These are phyloP conservation scores for Hypoxylon fuscum DNA, from an alignment of 495 filamentous ascomycete species.

Conservation along the genomic window DNA sequence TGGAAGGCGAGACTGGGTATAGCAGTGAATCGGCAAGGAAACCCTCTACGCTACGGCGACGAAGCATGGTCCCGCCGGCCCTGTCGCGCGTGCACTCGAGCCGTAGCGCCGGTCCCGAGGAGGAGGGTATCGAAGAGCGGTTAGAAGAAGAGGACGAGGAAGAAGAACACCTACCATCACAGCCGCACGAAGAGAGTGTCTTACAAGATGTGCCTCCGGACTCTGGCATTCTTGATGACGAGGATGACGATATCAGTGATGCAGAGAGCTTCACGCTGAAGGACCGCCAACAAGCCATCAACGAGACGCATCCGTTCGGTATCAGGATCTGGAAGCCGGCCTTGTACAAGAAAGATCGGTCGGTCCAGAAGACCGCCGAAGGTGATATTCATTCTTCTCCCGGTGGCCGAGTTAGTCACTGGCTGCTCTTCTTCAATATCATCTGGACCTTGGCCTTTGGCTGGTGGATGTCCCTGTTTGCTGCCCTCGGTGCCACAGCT, in stretches of 20 bases:
- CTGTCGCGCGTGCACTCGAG: conserved; percentile 67
- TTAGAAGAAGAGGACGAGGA: conserved; percentile 40
- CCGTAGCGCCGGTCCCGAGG: conserved; percentile 56
- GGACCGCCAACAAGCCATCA: conserved; percentile 97
- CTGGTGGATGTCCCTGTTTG: conserved; percentile 92
- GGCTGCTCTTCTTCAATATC: conserved; percentile 86
- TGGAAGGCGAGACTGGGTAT: conserved; percentile 66
- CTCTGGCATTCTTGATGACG: conserved; percentile 57
- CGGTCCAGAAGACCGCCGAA: conserved; percentile 94
- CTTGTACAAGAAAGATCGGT: conserved; percentile 95
- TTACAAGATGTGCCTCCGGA: conserved; percentile 35
- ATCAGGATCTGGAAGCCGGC: conserved; percentile 99
- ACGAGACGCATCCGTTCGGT: conserved; percentile 98
- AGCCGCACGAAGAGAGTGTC: conserved; percentile 47
- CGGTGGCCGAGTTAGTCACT: conserved; percentile 82
- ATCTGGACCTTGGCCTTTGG: conserved; percentile 93
- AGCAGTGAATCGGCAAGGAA: conserved; percentile 39
- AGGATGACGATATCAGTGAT: conserved; percentile 71
- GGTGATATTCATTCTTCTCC: conserved; percentile 97
- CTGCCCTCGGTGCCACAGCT: conserved; percentile 73
- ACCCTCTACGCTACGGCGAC: conserved; percentile 74
- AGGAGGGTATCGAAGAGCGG: conserved; percentile 54
- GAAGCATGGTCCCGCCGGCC: conserved; percentile 66
- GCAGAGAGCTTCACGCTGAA: conserved; percentile 86
- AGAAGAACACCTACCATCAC: conserved; percentile 28